Conservation (phyloP, 805 yeast genomes). For the Candida ipomoeae region DNA sequence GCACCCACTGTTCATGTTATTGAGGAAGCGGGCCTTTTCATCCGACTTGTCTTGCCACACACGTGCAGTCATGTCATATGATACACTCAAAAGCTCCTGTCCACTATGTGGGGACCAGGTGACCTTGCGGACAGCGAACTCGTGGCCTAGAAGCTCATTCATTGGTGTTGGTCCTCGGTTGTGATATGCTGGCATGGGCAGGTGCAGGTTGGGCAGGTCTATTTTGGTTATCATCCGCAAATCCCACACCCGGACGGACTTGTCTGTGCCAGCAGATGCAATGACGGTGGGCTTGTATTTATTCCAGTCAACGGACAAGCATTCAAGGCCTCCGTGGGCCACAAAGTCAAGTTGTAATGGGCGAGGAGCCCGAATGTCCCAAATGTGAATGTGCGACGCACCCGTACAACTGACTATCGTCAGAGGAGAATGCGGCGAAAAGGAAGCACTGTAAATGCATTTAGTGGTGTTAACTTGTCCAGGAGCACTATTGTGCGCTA, state of each 20-base stretch:
- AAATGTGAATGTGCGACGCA: constrained; percentile 67
- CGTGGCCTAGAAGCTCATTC: constrained; percentile 82
- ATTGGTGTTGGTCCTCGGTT: constrained; percentile 60
- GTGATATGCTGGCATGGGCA: constrained; percentile 39
- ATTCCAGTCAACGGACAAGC: constrained; percentile 83
- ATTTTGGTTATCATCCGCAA: constrained; percentile 56
- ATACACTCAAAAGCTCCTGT: constrained; percentile 64
- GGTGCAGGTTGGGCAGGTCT: constrained; percentile 33
- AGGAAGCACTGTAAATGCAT: constrained; percentile 76
- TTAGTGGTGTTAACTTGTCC: constrained; percentile 31
- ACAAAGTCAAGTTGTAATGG: constrained; percentile 57
- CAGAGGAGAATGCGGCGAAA: constrained; percentile 81
- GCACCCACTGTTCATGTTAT: constrained; percentile 44
- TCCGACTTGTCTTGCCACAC: constrained; percentile 78
- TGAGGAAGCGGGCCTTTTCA: constrained; percentile 47
- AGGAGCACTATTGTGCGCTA: constrained; percentile 28
- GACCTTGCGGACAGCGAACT: constrained; percentile 78
- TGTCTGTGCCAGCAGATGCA: constrained; percentile 92
- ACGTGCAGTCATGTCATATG: constrained; percentile 90
- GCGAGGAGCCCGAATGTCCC: constrained; percentile 75
- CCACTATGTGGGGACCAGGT: constrained; percentile 88
- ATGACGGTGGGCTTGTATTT: constrained; percentile 75
- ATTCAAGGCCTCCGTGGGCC: constrained; percentile 79
- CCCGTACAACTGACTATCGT: constrained; percentile 68
- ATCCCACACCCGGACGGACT: constrained; percentile 83